Base-by-base conservation (phyloP, 768 basidiomycete genomes). In the Pleurotus salmoneostramineus region DNA sequence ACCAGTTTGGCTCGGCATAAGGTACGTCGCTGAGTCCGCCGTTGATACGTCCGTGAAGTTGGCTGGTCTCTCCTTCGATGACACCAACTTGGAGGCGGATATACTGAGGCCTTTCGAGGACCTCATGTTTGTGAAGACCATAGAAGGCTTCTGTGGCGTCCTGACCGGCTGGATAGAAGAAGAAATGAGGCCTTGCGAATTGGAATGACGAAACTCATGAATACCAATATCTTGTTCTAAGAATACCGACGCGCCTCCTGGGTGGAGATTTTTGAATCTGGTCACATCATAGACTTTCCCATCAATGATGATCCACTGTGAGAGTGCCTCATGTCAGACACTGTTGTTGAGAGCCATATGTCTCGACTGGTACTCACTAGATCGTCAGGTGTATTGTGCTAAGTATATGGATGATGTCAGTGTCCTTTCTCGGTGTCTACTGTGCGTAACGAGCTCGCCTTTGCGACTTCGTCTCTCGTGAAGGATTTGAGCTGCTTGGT, bases 81-180 rank as follows among this genome's bases (percentile, higher is more conserved):
- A 72, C 72, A 37, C 89, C 90, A 57, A 91, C 80, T 62, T 81
- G 79, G 3, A 91, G 73, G 27, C 87, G 79, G 57, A 76, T 68
- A 63, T 87, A 88, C 62, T 87, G 84, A 0, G 89, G 87, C 57
- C 78, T 78, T 62, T 78, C 73, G 52, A 94, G 77, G 21, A 93
- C 80, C 62, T 93, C 91, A 21, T 71, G 65, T 33, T 88, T 79
- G 70, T 94, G 92, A 42, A 94, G 81, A 56, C 84, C 81, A 62
- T 85, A 93, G 73, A 93, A 94, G 1, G 81, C 79, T 57, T 91
- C 88, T 0, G 91, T 93, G 4, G 84, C 84, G 65, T 93, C 91
- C 66, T 89, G 81, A 1, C 89, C 89, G 51, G 89, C 87, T 84
- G 32, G 56, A 33, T 49, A 56, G 21, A 10, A 27, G 21, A 40